Base-by-base conservation (phyloP, 1,284 basidiomycete genomes). In the Ustilago hordei region DNA sequence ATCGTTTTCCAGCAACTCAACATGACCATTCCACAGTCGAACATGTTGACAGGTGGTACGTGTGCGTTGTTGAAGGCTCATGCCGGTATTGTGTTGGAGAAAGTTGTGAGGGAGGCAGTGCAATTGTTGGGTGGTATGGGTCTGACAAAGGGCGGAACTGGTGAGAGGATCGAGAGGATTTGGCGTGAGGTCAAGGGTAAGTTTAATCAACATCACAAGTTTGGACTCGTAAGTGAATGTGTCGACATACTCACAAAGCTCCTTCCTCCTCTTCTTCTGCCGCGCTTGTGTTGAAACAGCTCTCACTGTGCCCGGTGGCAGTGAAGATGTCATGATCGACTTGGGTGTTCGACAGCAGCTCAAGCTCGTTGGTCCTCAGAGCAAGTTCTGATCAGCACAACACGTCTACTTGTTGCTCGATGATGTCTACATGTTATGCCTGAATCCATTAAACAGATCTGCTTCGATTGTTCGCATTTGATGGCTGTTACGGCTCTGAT, bases 1-100 rank as follows among this genome's bases (percentile, higher is more conserved):
- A 47, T 78, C 38, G 62, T 81, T 15, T 83, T 79, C 64, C 73
- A 79, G 60, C 73, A 80, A 39, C 54, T 75, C 32, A 61, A 80
- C 50, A 36, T 83, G 55, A 64, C 65, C 19, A 79, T 73, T 15
- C 39, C 59, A 3, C 55, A 83, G 57, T 66, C 69, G 2, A 83
- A 81, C 53, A 17, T 78, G 41, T 36, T 78, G 47, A 80, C 77
- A 19, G 81, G 81, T 7, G 81, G 81, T 15, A 70, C 69, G 31
- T 77, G 76, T 38, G 81, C 75, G 3, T 61, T 81, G 52, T 62
- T 83, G 50, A 83, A 83, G 68, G 80, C 81, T 11, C 81, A 83
- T 50, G 75, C 81, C n/a, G 79, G 76, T 8, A 80, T 82, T 48
- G 79, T 80, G 52, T 48, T 82, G 36, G 78, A 81, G 34, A 61